Evolutionary conservation across 306 rosid species (phyloP), one percentile per base, ranked within the genome.

Genomic region (Ormosia semicastrata): DNA sequence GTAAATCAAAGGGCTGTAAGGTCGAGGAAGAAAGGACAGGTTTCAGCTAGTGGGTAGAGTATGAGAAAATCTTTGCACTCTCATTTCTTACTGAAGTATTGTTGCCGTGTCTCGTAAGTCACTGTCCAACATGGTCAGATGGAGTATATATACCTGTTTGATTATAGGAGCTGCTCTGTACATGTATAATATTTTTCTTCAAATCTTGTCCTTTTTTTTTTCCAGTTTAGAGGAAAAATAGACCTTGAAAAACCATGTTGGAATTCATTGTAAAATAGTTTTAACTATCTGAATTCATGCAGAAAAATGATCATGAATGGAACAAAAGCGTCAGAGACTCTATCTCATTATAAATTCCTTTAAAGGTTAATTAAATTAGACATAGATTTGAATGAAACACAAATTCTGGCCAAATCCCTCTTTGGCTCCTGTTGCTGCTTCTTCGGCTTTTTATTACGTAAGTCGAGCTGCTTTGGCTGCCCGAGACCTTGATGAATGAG

Each of bases 1-100:
- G 74, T 70, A 30, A 76, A 72, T 50, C 86, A 36, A 66, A 81
- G 47, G 71, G 52, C 74, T 29, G 3, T 47, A 36, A 74, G 58
- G 86, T 53, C 13, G 49, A 89, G 65, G 82, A 82, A 75, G 73
- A 86, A 43, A 75, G 81, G 75, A 33, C 86, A n/a, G 47, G 54
- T 50, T 5, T 46, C 67, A 50, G 53, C 73, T 68, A 65, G 54
- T 65, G 24, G 7, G 46, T 56, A 15, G 46, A 75, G 8, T 57
- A 58, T 56, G 66, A 17, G 33, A 49, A 56, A 77, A 66, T 36
- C 18, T 47, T 46, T 52, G 49, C 67, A 44, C 12, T 52, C 30
- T 57, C 24, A 68, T 75, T 58, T 57, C 43, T 41, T 47, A 7
- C 43, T 80, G 46, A 33, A 50, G 75, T 54, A 30, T 74, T 2